Evolutionary conservation across 177 flowering plant genomes (phyloP).

Genomic region (Vitis hybrid): DNA sequence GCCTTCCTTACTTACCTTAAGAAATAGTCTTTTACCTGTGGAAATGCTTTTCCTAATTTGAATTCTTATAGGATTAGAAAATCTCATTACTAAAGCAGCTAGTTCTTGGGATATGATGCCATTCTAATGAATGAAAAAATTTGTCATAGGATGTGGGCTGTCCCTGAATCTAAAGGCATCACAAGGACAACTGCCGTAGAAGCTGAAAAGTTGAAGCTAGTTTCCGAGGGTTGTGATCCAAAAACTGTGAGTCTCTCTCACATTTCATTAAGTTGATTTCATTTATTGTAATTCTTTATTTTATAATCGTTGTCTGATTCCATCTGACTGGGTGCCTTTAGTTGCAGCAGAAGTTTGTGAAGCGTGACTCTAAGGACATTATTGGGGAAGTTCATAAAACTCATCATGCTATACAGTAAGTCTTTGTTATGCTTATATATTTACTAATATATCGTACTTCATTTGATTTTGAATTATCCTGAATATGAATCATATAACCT

Average conservation of each 20-base stretch:
- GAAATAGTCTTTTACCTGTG: neutral
- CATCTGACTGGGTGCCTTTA: conserved; percentile 9
- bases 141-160: conserved; percentile 49
- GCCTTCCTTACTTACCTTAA: neutral
- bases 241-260: conserved; percentile 33
- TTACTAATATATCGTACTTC: neutral
- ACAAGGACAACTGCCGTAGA: conserved; percentile 38
- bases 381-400: conserved; percentile 50
- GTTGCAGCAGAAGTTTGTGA: conserved; percentile 39
- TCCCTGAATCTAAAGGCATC: conserved; percentile 46
- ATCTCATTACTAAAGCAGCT: neutral
- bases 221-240: conserved; percentile 56
- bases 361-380: conserved; percentile 36
- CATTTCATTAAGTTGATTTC: neutral
- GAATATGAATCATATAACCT: neutral
- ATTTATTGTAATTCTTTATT: neutral
- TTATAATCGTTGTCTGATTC: neutral
- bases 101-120: neutral
- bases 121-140: neutral
- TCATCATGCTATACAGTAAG: conserved; percentile 58
- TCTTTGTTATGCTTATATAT: neutral
- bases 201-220: conserved; percentile 50
- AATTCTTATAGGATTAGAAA: neutral
- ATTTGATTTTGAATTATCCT: neutral
- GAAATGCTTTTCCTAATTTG: neutral